These are phyloP conservation scores for Parascedosporium putredinis DNA, from an alignment of 2,329 filamentous ascomycete species.

Conservation along the genomic window DNA sequence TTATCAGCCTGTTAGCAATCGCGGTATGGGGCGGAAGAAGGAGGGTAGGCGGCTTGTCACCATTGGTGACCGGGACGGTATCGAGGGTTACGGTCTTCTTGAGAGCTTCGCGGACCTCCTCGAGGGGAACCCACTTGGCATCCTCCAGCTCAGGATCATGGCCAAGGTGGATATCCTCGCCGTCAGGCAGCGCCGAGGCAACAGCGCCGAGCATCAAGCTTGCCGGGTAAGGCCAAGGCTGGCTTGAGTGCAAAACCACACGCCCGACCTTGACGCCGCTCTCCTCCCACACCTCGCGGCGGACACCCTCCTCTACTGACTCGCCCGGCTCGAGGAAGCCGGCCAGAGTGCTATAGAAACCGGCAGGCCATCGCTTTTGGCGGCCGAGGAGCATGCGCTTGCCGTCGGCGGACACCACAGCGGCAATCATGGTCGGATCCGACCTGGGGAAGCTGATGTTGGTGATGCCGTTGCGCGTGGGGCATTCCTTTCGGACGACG, in stretches of 20 bases:
- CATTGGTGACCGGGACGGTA: constrained; percentile 51
- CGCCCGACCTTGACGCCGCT: constrained; percentile 65
- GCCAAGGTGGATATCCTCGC: constrained; percentile 70
- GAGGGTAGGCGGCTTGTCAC: constrained; percentile 42
- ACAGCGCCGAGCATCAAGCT: constrained; percentile 83
- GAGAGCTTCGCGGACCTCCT: constrained; percentile 70
- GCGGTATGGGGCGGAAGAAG: constrained; percentile 69
- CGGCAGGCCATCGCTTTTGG: constrained; percentile 67
- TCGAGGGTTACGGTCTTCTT: constrained; percentile 53
- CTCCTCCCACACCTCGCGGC: constrained; percentile 80
- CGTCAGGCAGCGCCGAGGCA: constrained; percentile 67
- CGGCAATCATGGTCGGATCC: constrained; percentile 92
- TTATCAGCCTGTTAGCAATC: constrained; percentile 83
- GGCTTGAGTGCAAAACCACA: constrained; percentile 72
- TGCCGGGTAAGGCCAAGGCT: constrained; percentile 80
- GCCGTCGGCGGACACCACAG: constrained; percentile 72
- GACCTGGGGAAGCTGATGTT: constrained; percentile 90
- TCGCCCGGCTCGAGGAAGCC: constrained; percentile 81
- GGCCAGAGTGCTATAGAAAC: constrained; percentile 84
- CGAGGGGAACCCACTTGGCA: constrained; percentile 78
- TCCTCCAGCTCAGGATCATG: constrained; percentile 88
- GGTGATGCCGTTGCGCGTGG: constrained; percentile 72
- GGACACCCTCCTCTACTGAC: constrained; percentile 73
- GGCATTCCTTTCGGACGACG: constrained; percentile 57
- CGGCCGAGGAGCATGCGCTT: constrained; percentile 73